Conservation (phyloP, 1,284 basidiomycete species). For the Naganishia sp. region DNA sequence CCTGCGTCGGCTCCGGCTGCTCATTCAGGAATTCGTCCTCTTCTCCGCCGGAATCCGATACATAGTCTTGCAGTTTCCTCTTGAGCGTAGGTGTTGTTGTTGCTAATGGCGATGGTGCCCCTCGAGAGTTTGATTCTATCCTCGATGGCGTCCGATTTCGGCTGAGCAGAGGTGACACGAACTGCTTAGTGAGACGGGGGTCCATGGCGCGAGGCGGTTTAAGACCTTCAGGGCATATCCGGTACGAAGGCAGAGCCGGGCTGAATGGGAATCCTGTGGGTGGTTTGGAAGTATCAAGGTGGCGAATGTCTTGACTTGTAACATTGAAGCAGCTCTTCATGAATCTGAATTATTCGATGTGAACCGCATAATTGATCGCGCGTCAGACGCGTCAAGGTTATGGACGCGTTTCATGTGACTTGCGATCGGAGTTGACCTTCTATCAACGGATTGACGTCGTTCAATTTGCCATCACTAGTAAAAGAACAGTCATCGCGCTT, state of each 20-base stretch:
- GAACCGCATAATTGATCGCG: too few species aligned
- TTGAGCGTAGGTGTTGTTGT: conserved; percentile 16
- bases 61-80: conserved; percentile 29
- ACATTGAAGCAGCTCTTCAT: too few species aligned
- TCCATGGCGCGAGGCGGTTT: conserved; percentile 7
- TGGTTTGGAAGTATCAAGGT: too few species aligned
- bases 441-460: background rate
- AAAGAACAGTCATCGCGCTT: background rate
- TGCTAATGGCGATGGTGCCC: conserved; percentile 10
- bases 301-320: too few species aligned
- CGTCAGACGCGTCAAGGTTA: too few species aligned
- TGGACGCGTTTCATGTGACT: background rate
- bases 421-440: background rate
- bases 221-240: too few species aligned
- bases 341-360: too few species aligned
- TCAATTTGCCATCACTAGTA: too few species aligned
- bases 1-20: conserved; percentile 3
- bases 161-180: conserved; percentile 32
- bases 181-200: conserved; percentile 32
- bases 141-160: conserved; percentile 4
- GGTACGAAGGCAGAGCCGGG: too few species aligned
- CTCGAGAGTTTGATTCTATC: background rate
- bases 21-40: conserved; percentile 21
- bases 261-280: too few species aligned
- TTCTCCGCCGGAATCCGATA: conserved; percentile 32